Conservation (phyloP, 495 filamentous ascomycete species). For the Margaritispora aquatica region DNA sequence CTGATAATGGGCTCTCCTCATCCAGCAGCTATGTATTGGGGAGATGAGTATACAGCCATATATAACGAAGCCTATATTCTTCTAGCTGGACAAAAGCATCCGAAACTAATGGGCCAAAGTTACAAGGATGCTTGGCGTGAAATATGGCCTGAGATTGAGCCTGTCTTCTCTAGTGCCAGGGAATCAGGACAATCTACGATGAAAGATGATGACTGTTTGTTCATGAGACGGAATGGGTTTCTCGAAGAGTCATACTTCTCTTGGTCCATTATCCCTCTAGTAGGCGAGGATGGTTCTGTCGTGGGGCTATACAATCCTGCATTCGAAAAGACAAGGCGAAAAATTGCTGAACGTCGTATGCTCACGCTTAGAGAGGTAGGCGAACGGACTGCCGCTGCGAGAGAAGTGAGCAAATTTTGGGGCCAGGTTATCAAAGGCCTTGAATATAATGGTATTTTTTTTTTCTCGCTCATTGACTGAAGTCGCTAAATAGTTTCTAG, state of each 20-base stretch:
- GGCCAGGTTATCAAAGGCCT: slow-evolving; percentile 46
- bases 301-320: slow-evolving; percentile 64
- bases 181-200: slow-evolving; percentile 60
- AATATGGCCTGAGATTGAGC: slow-evolving; percentile 58
- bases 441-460: slow-evolving; percentile 39
- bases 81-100: slow-evolving; percentile 65
- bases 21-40: slow-evolving; percentile 70
- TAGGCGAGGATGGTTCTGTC: slow-evolving; percentile 54
- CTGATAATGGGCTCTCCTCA: slow-evolving; percentile 68
- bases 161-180: slow-evolving; percentile 51
- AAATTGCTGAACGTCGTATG: slow-evolving; percentile 60
- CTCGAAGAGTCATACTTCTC: slow-evolving; percentile 66
- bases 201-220: slow-evolving; percentile 67
- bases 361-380: slow-evolving; percentile 63
- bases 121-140: slow-evolving; percentile 60
- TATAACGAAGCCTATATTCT: slow-evolving; percentile 70
- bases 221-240: slow-evolving; percentile 52
- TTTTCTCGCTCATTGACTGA: background rate
- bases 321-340: slow-evolving; percentile 61
- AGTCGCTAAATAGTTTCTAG: slow-evolving; percentile 11
- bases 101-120: slow-evolving; percentile 57
- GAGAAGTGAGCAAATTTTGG: slow-evolving; percentile 61
- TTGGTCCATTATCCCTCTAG: slow-evolving; percentile 61
- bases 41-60: slow-evolving; percentile 54
- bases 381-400: slow-evolving; percentile 58